Percentiles rank a stretch among this genome's conserved stretches.
Conservation (phyloP, 2,329 filamentous ascomycete genomes). For the Cadophora sp. region DNA sequence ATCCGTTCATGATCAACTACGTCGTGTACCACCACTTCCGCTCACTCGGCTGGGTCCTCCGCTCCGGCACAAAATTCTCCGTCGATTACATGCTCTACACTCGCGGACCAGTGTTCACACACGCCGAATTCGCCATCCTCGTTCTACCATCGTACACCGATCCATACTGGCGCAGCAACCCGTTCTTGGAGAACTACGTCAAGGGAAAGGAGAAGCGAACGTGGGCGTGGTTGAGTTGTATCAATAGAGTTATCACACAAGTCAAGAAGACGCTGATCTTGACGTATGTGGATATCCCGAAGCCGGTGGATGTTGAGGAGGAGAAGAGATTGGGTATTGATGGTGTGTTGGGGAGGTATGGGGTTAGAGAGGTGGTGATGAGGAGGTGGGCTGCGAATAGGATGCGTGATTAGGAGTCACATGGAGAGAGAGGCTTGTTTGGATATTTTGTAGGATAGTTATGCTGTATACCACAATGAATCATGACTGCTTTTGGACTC, state of each 20-base stretch:
- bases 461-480: conserved; percentile 6
- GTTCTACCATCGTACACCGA: conserved; percentile 84
- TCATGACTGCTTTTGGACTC: neutral
- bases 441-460: conserved; percentile 13
- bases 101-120: conserved; percentile 90
- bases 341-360: conserved; percentile 70
- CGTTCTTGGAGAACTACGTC: conserved; percentile 56
- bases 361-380: conserved; percentile 79
- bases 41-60: conserved; percentile 92
- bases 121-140: conserved; percentile 90
- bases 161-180: conserved; percentile 68
- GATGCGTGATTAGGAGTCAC: conserved; percentile 24
- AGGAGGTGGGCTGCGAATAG: conserved; percentile 70
- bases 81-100: conserved; percentile 96
- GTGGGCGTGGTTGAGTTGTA: conserved; percentile 87
- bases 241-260: conserved; percentile 88
- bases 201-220: conserved; percentile 58
- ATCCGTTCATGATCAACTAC: conserved; percentile 86
- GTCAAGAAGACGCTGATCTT: conserved; percentile 90
- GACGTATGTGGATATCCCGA: conserved; percentile 89
- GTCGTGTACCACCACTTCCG: conserved; percentile 95
- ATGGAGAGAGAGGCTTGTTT: neutral
- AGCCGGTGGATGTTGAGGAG: conserved; percentile 59
- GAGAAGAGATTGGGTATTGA: conserved; percentile 63
- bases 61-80: conserved; percentile 92